Evolutionary conservation across 371 early-diverging fungal genomes (phyloP).

Genomic region (Mortierella sp.): DNA sequence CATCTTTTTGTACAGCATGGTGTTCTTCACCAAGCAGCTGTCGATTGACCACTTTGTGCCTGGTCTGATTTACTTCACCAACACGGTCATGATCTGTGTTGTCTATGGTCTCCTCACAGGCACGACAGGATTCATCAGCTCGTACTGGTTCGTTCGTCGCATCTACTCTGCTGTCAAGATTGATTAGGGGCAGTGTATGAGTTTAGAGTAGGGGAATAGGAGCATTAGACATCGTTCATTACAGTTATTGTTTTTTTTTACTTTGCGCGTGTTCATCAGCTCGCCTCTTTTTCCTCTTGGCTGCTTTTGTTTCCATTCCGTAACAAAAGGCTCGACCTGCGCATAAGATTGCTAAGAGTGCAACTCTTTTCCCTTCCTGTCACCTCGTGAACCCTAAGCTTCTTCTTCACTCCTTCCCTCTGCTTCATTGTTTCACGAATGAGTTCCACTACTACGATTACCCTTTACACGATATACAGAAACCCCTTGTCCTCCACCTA

Average conservation of each 20-base stretch:
- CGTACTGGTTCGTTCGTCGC: constrained; percentile 79
- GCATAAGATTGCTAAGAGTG: no score
- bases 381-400: not conserved
- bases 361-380: not conserved
- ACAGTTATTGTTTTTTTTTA: not conserved
- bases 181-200: constrained; percentile 20
- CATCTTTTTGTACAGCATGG: constrained; percentile 75
- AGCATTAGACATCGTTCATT: not conserved
- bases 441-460: not conserved
- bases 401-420: not conserved
- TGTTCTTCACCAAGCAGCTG: constrained; percentile 66
- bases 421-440: not conserved
- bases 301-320: no score
- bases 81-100: constrained; percentile 66
- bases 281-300: no score
- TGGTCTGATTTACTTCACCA: constrained; percentile 66
- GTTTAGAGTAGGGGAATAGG: not conserved
- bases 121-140: constrained; percentile 82
- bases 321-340: no score
- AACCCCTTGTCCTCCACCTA: not conserved
- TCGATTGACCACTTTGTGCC: constrained; percentile 67
- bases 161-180: constrained; percentile 86
- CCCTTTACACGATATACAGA: not conserved
- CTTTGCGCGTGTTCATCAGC: no score
- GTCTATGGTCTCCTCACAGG: constrained; percentile 78